These are phyloP conservation scores for Ogataea pignaliae DNA, from an alignment of 805 yeast species.

Conservation along the genomic window DNA sequence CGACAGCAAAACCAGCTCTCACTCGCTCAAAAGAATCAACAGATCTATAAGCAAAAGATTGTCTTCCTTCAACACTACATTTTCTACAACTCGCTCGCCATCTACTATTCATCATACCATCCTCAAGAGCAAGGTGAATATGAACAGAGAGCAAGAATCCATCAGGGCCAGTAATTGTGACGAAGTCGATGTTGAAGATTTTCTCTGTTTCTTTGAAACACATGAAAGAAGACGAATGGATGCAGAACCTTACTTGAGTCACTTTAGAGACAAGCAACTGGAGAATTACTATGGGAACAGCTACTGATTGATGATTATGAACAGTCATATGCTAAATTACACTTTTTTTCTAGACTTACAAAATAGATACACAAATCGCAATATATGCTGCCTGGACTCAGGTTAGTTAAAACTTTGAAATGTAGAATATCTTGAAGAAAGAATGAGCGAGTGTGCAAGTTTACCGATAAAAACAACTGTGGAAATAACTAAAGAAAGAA, in stretches of 20 bases:
- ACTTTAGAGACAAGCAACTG: slow-evolving; percentile 35
- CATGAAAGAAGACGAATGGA: slow-evolving; percentile 32
- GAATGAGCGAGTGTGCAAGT: too few species aligned
- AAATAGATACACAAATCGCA: too few species aligned
- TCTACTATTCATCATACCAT: slow-evolving; percentile 28
- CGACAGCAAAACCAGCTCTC: slow-evolving; percentile 4
- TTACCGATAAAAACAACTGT: too few species aligned
- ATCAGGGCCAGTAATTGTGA: slow-evolving; percentile 36
- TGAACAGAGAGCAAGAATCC: slow-evolving; percentile 32
- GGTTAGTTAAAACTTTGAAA: too few species aligned
- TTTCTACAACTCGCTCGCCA: background rate
- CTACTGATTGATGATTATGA: background rate
- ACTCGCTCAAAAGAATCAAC: slow-evolving; percentile 17
- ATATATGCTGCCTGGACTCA: too few species aligned
- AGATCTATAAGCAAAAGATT: slow-evolving; percentile 15
- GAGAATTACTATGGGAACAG: slow-evolving; percentile 29
- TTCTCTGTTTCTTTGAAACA: slow-evolving; percentile 31
- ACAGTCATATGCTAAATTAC: too few species aligned
- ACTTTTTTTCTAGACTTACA: too few species aligned
- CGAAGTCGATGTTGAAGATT: slow-evolving; percentile 32
- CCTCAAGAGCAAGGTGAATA: slow-evolving; percentile 32
- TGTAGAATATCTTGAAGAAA: too few species aligned
- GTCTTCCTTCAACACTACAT: slow-evolving; percentile 9
- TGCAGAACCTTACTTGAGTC: slow-evolving; percentile 30
- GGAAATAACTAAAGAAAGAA: too few species aligned